These are phyloP conservation scores for Pugionium cornutum DNA, from an alignment of 345 rosid species.

Conservation along the genomic window DNA sequence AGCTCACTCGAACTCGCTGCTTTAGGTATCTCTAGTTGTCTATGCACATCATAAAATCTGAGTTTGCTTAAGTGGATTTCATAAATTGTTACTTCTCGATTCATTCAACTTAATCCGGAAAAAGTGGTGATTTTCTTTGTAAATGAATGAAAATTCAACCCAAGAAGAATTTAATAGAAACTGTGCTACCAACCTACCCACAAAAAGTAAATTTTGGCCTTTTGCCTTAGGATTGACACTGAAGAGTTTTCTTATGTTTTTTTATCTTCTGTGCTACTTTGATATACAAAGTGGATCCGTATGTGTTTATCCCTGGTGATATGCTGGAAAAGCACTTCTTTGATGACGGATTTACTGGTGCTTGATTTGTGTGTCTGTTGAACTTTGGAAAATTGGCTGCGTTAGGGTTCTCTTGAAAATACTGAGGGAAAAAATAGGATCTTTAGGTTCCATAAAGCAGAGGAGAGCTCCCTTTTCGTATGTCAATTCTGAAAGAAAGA, in stretches of 20 bases:
- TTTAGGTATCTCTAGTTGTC: constrained; percentile 50
- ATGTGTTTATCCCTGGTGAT: constrained; percentile 17
- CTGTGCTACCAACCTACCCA: neutral
- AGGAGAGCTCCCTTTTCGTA: constrained; percentile 2
- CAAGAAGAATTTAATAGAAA: neutral
- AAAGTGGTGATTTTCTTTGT: neutral
- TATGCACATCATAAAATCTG: neutral
- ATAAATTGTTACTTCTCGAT: too few relatives aligned
- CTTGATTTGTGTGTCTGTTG: neutral
- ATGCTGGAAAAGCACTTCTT: constrained; percentile 19
- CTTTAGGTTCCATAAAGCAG: constrained; percentile 7
- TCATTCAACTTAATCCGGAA: neutral
- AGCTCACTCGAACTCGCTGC: constrained; percentile 94
- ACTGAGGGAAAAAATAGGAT: neutral
- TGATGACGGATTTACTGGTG: neutral
- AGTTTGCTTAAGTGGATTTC: neutral
- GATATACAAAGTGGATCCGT: constrained; percentile 16
- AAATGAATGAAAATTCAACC: neutral
- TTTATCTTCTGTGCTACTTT: neutral
- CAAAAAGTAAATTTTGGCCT: neutral
- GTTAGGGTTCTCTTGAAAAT: constrained; percentile 7
- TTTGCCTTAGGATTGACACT: neutral
- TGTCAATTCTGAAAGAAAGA: constrained; percentile 12
- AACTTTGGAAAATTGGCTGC: constrained; percentile 1
- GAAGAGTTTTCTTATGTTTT: constrained; percentile 2